Base-by-base conservation (phyloP, 495 filamentous ascomycete species). In the Daldinia loculata region DNA sequence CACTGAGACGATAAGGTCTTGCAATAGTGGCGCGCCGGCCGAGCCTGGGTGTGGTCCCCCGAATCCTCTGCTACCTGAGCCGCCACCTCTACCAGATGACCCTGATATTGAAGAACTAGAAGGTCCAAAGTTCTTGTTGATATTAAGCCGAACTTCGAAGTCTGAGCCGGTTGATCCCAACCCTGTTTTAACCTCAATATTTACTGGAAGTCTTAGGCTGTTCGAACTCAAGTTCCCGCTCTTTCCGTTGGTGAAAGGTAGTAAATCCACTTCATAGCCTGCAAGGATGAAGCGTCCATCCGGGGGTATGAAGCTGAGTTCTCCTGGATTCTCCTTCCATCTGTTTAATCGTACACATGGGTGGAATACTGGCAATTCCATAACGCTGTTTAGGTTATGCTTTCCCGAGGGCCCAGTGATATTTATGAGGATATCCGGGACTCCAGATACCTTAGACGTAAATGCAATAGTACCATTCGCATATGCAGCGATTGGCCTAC, bases 231-330 rank as follows among this genome's bases (percentile, higher is more conserved):
- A 77, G 22, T 70, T 79, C 32, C 80, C 81, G 9, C 76, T 77
- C 65, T 81, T 83, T 12, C 79, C 74, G 57, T 77, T 76, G 7
- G 69, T 73, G 38, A 89, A 86, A 3, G 93, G 91, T 24, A 99
- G 84, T 24, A 99, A 84, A 80, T 98, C 92, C 36, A 97, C 93
- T 78, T 97, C 95, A 74, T 99, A 99, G 4, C 94, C 94, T 27
- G 93, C 93, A 8, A 99, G 85, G 12, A 95, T 92, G 76, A 98
- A 99, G n/a, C 92, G 86, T 19, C 95, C 95, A 76, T 99, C 95
- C 1, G 95, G 95, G 9, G 95, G 95, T 19, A 99, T 88, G 76
- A 98, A 99, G 77, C 92, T 95, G 17, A 99, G 84, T 69, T 97
- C 91, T 1, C 95, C 95, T 0, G 95, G 94, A 39, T 86, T 86